Evolutionary conservation across 2,329 filamentous ascomycete genomes (phyloP), one percentile per base, ranked within the genome.

Genomic region (Cytospora leucostoma): DNA sequence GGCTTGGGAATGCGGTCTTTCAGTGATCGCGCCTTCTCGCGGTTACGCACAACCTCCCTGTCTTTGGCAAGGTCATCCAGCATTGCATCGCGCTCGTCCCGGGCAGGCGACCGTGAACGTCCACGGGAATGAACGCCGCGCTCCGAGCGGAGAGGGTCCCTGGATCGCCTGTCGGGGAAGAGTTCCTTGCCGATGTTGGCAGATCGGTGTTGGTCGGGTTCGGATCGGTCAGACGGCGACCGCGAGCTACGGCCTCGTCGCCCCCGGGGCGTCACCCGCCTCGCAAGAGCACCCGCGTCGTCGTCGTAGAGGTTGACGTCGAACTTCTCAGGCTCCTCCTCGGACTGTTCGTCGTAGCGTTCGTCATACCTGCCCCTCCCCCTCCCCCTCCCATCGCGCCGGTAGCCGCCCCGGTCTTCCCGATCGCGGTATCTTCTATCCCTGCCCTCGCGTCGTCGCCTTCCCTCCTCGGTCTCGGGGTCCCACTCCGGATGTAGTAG

Each of bases 401-500:
- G 74, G 64, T 77, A 77, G 52, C 77, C 76, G 67, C 79, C 78
- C 37, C 72, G 69, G 62, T 73, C 72, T n/a, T 68, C 68, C 35
- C 74, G 73, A 40, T 74, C 70, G 67, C 87, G 85, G 72, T 88
- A 91, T 71, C 81, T 83, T 63, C 81, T 80, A 63, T 79, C 74
- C 49, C 84, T 81, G 57, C 84, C 80, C 64, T 80, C 81, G 64
- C 88, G 83, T 66, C 87, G 80, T 59, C 86, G 84, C 50, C 59
- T 60, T 38, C 64, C 64, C 44, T 66, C 61, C 19, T 66, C 64
- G 77, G 91, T 92, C 68, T 88, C 88, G 2, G 90, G 92, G 71
- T 97, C 93, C 72, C 93, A 87, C 70, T 97, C 91, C 1, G 94
- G 94, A 70, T 98, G 91, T 71, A 95, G 84, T 40, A 97, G 86